phyloP scores from a whole-genome alignment of 2,329 filamentous ascomycete genomes.

The Bipolaris zeicola region DNA sequence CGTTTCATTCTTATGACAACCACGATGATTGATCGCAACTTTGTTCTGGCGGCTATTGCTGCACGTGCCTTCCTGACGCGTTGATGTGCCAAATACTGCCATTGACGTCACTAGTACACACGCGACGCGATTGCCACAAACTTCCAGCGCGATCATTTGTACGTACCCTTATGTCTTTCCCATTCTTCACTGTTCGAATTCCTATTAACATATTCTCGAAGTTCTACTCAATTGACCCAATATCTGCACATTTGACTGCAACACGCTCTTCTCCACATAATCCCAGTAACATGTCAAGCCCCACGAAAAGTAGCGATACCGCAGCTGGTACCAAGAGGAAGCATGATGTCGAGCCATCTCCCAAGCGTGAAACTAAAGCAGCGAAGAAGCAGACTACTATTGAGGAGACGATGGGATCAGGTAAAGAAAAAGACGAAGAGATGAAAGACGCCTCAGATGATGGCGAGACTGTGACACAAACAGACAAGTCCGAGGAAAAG shows the following conservation, averaged over 20 bases:
- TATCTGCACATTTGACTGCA: slow-evolving; percentile 28
- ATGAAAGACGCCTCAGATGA: slow-evolving; percentile 31
- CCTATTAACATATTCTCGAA: background rate
- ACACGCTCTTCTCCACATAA: slow-evolving; percentile 37
- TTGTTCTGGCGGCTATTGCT: background rate
- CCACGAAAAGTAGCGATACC: slow-evolving; percentile 35
- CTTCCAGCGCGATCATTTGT: background rate
- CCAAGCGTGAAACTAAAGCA: slow-evolving; percentile 53
- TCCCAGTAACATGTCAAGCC: slow-evolving; percentile 24
- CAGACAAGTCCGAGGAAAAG: slow-evolving; percentile 20
- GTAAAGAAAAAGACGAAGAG: slow-evolving; percentile 45
- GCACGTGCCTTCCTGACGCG: slow-evolving; percentile 19
- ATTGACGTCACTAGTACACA: slow-evolving; percentile 15
- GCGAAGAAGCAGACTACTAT: slow-evolving; percentile 58
- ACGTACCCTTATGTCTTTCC: background rate
- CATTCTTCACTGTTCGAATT: background rate
- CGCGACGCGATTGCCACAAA: slow-evolving; percentile 14
- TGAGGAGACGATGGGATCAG: slow-evolving; percentile 55
- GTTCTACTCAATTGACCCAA: background rate
- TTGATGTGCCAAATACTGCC: slow-evolving; percentile 9
- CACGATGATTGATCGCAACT: background rate
- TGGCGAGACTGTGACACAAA: slow-evolving; percentile 6
- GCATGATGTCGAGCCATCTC: slow-evolving; percentile 43
- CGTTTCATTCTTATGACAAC: background rate
- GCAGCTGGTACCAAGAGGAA: slow-evolving; percentile 50